A percentile compares a stretch with the other conserved stretches of the same genome.
Evolutionary conservation across 495 filamentous ascomycete genomes (phyloP).

Genomic region (Aspergillus indologenus): DNA sequence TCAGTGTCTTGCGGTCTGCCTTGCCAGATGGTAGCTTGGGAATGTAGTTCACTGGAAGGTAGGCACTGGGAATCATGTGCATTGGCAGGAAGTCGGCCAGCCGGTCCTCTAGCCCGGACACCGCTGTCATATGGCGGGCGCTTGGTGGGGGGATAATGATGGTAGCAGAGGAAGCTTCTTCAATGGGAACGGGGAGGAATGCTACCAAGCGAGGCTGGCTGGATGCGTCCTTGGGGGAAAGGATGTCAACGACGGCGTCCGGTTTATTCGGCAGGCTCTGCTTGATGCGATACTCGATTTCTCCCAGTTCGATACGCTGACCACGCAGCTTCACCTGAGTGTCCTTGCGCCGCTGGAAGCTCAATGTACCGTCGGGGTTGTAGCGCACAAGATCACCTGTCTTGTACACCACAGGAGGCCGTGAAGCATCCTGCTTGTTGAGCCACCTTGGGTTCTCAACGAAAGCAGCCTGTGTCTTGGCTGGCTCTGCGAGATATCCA

Average conservation of each 20-base stretch:
- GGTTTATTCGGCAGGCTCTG: conserved; percentile 13
- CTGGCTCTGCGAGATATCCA: conserved; percentile 36
- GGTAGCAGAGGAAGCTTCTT: neutral
- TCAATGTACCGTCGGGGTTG: conserved; percentile 62
- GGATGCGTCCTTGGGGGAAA: conserved; percentile 11
- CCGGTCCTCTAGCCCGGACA: conserved; percentile 5
- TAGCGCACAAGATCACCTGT: conserved; percentile 75
- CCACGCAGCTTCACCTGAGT: conserved; percentile 48
- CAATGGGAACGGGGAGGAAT: conserved; percentile 2
- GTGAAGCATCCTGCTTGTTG: neutral
- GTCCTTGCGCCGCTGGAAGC: conserved; percentile 69
- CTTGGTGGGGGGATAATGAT: conserved; percentile 1
- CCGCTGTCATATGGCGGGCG: conserved; percentile 2
- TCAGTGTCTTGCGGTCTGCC: conserved; percentile 13
- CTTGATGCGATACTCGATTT: conserved; percentile 28
- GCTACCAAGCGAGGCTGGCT: conserved; percentile 18
- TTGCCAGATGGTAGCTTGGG: conserved; percentile 13
- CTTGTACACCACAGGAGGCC: conserved; percentile 46
- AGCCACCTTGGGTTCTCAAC: conserved; percentile 24
- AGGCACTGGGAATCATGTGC: conserved; percentile 13
- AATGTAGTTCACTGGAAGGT: conserved; percentile 4
- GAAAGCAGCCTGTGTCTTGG: conserved; percentile 42
- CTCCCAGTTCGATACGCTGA: conserved; percentile 39
- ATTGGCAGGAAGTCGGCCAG: conserved; percentile 11
- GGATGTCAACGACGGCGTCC: conserved; percentile 15